Evolutionary conservation across 73 alveolate species (phyloP), one percentile per base, ranked within the genome.

Genomic region (Paramecium sexaurelia): DNA sequence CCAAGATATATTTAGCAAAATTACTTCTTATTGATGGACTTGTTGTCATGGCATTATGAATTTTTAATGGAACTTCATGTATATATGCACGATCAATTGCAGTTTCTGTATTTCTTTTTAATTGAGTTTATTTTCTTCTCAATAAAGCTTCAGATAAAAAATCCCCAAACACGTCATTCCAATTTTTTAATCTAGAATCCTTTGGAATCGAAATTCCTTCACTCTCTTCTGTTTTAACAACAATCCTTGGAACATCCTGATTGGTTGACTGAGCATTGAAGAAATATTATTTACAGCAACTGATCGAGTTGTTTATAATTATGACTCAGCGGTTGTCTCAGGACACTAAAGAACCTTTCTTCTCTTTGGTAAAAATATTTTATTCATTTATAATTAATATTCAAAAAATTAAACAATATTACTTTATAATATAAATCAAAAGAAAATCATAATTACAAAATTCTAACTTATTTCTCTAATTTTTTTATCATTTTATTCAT

Each of bases 91-190:
- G 37, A 78, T 37, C 75, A 78, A 78, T 45, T 15, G 35, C 27
- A 0, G 55, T 41, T 10, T 39, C 75, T 40, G 90, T 78, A 32
- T 78, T 71, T 71, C 56, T 20, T 43, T 43, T 78, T 5, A 39
- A 22, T 45, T 32, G 22, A 36, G 68, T 26, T 15, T 78, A 8
- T 33, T 40, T 78, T 43, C 55, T 37, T 20, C 73, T 37, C 9
- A 78, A 43, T 8, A 78, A 33, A 13, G 43, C 90, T 45, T 45
- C 90, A 20, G 57, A 35, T 26, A 78, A 43, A 45, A 78, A 78
- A 45, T 78, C 90, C 8, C 90, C 90, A 43, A 78, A 78, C 2
- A 78, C 90, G 22, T 41, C 71, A 78, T 78, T 78, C 90, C 90
- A 78, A 45, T 78, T 78, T 19, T 78, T 78, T 7, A 78, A 33